Percentiles rank a stretch among this genome's conserved stretches.
Conservation (phyloP, 2,329 filamentous ascomycete genomes). For the Hypoxylon sp. region DNA sequence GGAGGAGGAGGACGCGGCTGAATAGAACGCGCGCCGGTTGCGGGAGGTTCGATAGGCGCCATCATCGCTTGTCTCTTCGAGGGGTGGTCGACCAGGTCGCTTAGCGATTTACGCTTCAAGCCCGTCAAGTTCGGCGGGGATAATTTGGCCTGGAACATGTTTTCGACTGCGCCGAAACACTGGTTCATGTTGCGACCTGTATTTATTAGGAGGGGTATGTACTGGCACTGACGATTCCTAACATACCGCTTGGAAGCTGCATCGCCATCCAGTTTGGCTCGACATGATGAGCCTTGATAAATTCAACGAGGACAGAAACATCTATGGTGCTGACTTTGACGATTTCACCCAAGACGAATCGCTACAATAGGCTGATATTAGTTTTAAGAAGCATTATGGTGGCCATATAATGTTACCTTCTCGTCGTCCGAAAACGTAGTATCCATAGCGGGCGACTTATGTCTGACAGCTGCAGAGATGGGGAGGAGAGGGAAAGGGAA, state of each 20-base stretch:
- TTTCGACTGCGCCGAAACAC: constrained; percentile 53
- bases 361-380: constrained; percentile 50
- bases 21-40: constrained; percentile 42
- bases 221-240: constrained; percentile 21
- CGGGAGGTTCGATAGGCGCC: constrained; percentile 40
- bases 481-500: constrained; percentile 41
- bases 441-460: constrained; percentile 50
- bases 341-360: constrained; percentile 65
- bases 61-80: constrained; percentile 48
- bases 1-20: constrained; percentile 46
- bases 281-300: constrained; percentile 55
- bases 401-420: constrained; percentile 54
- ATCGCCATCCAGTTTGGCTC: constrained; percentile 58
- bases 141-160: constrained; percentile 49
- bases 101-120: constrained; percentile 50
- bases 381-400: constrained; percentile 24
- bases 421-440: constrained; percentile 59
- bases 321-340: constrained; percentile 64
- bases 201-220: constrained; percentile 39
- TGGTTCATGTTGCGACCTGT: constrained; percentile 59
- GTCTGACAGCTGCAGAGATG: constrained; percentile 35
- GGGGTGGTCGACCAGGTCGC: constrained; percentile 47
- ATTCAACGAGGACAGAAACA: constrained; percentile 55
- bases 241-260: constrained; percentile 57
- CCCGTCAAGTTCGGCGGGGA: constrained; percentile 42